Percentiles rank a stretch among this genome's conserved stretches.
Evolutionary conservation across 768 basidiomycete genomes (phyloP).

Genomic region (Rubroboletus pulcherrimus): DNA sequence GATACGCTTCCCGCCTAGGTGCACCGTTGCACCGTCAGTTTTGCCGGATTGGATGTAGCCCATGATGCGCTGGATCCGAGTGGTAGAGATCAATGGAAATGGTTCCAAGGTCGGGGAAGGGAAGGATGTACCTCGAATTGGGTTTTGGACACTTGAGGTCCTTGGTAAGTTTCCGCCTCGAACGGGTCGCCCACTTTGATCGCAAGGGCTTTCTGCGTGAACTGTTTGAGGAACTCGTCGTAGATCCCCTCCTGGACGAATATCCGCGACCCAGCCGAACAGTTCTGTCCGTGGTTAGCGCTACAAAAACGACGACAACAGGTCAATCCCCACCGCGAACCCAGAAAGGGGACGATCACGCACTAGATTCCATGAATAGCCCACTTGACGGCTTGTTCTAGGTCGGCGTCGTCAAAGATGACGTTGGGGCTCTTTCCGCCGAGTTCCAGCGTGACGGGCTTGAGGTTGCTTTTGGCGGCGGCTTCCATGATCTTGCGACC

Average conservation of each 20-base stretch:
- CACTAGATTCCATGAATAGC: conserved; percentile 9
- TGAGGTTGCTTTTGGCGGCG: conserved; percentile 11
- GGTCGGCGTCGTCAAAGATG: conserved; percentile 12
- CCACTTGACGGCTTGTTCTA: conserved; percentile 13
- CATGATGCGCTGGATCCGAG: conserved; percentile 5
- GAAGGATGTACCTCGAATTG: conserved; percentile 4
- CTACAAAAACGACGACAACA: background rate
- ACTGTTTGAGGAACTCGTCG: background rate
- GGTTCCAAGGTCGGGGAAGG: too few relatives aligned
- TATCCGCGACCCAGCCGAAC: conserved; percentile 11
- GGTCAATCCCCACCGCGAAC: background rate
- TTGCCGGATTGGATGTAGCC: conserved; percentile 11
- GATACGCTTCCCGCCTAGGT: background rate
- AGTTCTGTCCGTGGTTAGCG: conserved; percentile 8
- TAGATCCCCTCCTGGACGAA: conserved; percentile 8
- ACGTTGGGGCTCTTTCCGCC: conserved; percentile 11
- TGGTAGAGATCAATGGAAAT: background rate
- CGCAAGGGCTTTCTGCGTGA: conserved; percentile 5
- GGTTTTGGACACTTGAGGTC: conserved; percentile 9
- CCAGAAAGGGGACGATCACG: background rate
- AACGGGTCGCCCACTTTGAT: conserved; percentile 9
- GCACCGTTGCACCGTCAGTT: background rate
- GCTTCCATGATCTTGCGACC: conserved; percentile 15
- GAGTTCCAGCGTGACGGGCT: conserved; percentile 9
- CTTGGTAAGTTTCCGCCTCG: conserved; percentile 4